These are phyloP conservation scores for Paspalum notatum DNA, from an alignment of 176 grass and related monocot genomes.

Conservation along the genomic window DNA sequence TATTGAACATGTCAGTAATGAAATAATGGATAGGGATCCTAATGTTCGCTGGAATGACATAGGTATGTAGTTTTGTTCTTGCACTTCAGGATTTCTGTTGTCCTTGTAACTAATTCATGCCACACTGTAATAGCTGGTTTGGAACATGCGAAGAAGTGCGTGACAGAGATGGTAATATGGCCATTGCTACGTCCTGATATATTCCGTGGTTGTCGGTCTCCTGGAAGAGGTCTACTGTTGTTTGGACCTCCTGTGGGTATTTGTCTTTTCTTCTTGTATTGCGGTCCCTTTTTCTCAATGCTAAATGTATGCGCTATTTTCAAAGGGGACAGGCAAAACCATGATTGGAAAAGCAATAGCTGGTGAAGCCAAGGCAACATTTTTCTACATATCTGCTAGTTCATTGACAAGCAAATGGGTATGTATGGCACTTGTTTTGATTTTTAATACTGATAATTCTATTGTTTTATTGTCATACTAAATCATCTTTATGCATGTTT, in stretches of 20 bases:
- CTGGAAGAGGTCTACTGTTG: conserved; percentile 88
- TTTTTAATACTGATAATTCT: conserved; percentile 45
- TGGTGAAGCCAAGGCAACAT: conserved; percentile 97
- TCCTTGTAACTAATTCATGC: conserved; percentile 45
- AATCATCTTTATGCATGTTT: conserved; percentile 31
- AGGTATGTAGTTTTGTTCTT: conserved; percentile 57
- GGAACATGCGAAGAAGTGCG: conserved; percentile 98
- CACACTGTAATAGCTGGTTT: conserved; percentile 74
- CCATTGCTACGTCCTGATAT: conserved; percentile 94
- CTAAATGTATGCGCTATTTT: conserved; percentile 21
- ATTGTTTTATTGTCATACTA: conserved; percentile 25
- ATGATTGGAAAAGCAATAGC: conserved; percentile 99
- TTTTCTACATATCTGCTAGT: conserved; percentile 99
- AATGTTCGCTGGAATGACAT: conserved; percentile 95
- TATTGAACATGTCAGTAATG: conserved; percentile 96
- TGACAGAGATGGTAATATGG: conserved; percentile 97
- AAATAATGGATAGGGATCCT: conserved; percentile 99
- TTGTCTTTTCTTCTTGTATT: conserved; percentile 26
- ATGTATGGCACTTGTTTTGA: conserved; percentile 35
- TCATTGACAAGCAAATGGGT: conserved; percentile 99
- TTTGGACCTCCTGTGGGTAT: conserved; percentile 96
- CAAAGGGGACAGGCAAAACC: conserved; percentile 93
- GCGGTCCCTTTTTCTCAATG: background rate
- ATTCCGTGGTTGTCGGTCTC: conserved; percentile 91
- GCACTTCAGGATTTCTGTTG: conserved; percentile 28